Evolutionary conservation across 768 basidiomycete species (phyloP).

Genomic region (Rickenella mellea): DNA sequence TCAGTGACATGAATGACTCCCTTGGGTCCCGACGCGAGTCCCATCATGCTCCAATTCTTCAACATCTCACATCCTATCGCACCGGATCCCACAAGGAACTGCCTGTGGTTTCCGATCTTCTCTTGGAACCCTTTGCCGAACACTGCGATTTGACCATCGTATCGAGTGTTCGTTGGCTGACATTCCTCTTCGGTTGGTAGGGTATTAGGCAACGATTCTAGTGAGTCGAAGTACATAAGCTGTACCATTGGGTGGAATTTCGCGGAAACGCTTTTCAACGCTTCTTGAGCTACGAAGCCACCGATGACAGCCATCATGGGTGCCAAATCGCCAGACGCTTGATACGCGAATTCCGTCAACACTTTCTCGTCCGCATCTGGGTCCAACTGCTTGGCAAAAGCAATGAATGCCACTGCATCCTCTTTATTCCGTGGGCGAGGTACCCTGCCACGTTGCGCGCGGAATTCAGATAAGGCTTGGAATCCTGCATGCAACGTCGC

Average conservation of each 20-base stretch:
- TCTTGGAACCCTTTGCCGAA: slow-evolving; percentile 91
- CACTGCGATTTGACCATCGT: slow-evolving; percentile 93
- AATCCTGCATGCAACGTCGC: slow-evolving; percentile 87
- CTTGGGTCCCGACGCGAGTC: slow-evolving; percentile 69
- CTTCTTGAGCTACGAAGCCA: slow-evolving; percentile 96
- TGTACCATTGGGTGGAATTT: slow-evolving; percentile 98
- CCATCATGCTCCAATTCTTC: slow-evolving; percentile 99
- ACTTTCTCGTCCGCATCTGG: slow-evolving; percentile 73
- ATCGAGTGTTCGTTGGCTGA: slow-evolving; percentile 72
- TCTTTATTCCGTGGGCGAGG: slow-evolving; percentile 76
- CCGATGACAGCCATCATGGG: slow-evolving; percentile 91
- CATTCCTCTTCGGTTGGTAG: slow-evolving; percentile 78
- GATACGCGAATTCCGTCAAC: slow-evolving; percentile 78
- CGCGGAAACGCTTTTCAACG: slow-evolving; percentile 91
- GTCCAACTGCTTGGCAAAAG: slow-evolving; percentile 71
- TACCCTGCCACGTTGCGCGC: slow-evolving; percentile 49
- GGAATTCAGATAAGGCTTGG: slow-evolving; percentile 83
- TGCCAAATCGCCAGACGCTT: slow-evolving; percentile 83
- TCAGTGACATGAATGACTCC: slow-evolving; percentile 91
- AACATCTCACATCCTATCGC: slow-evolving; percentile 99
- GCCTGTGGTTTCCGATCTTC: slow-evolving; percentile 79
- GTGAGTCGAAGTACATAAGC: slow-evolving; percentile 92
- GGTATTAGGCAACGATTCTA: slow-evolving; percentile 79
- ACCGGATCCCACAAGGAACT: slow-evolving; percentile 97
- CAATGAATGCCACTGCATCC: slow-evolving; percentile 67